Evolutionary conservation across 768 basidiomycete genomes (phyloP), one percentile per base, ranked within the genome.

Genomic region (Leccinum boreale): DNA sequence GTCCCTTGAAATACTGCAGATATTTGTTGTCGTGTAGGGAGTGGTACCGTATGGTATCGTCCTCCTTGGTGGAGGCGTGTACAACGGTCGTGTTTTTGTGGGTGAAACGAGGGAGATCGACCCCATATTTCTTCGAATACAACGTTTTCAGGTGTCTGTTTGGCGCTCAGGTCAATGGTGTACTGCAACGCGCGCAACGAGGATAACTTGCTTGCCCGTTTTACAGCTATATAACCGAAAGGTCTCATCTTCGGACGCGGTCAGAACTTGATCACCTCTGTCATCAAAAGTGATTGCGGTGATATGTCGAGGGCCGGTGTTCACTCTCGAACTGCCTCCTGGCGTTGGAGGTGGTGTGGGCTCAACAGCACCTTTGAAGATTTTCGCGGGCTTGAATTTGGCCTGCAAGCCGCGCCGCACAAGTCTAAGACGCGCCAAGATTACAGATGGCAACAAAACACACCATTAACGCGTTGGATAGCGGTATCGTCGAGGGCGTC

Each of bases 11-110:
- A 76, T 99, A 99, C 62, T 89, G 85, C 31, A 98, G 76, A 71
- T 94, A 99, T 70, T 90, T 93, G 80, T 97, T 98, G 81, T 96
- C 94, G 73, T 98, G 94, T 51, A 96, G 71, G 1, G 92, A 95
- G 66, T 96, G 92, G 72, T 98, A 98, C 47, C 97, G 85, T 63
- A 98, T 84, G 0, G 90, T 94, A 69, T 98, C 92, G 72, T 98
- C 92, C 71, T 90, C 91, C 71, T 96, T 98, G 17, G 95, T 98
- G 5, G 92, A 95, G 8, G 95, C 90, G 67, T 98, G 86, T 3
- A 98, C 70, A 49, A 98, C 87, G 3, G 88, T 85, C 0, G 86
- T 85, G 63, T 84, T 87, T 69, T 90, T 91, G 77, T 98, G 97
- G 0, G 96, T 98, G 67, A 98, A 97, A 3, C 96, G 85, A 21